Evolutionary conservation across 2,329 filamentous ascomycete genomes (phyloP), one percentile per base, ranked within the genome.

Genomic region (Talaromyces sp.): DNA sequence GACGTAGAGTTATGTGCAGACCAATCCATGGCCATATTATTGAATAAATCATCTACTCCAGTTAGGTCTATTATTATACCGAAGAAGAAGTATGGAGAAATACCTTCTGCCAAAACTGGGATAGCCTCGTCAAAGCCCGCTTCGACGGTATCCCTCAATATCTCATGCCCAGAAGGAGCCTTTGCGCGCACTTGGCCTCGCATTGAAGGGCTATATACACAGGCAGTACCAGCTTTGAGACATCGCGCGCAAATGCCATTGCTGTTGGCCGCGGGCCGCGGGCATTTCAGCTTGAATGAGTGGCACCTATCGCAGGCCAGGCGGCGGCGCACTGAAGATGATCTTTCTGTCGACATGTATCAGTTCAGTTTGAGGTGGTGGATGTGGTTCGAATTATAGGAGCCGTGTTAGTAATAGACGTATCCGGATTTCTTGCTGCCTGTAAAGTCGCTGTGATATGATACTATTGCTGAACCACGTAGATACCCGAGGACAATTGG

Each of bases 301-400:
- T 61, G 60, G 50, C 60, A 61, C 23, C 60, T 47, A 54, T 61
- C 60, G 30, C 60, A 61, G 18, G 60, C 60, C 42, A 61, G 51
- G 23, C 60, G 60, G n/a, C 55, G 60, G 12, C 60, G 60, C 33
- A 61, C 23, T 4, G 50, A 53, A 30, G 34, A 30, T 3, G 31
- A 27, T 14, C 52, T 53, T 33, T 51, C 33, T 28, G 28, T 61
- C 42, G 60, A 57, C 60, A 61, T 61, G 12, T 27, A 14, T 40
- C 12, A 27, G 34, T 28, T 42, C 12, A 33, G 55, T 4, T 18
- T 30, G 14, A 16, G 23, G 23, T 23, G 23, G 23, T 23, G 23
- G 23, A 23, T 23, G 23, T 23, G 23, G 23, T 23, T 23, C 23
- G 23, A 23, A 23, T 23, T 23, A 23, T 23, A 23, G 23, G 23